Base-by-base conservation (phyloP, 2,329 filamentous ascomycete genomes). In the Claviceps quebecensis region DNA sequence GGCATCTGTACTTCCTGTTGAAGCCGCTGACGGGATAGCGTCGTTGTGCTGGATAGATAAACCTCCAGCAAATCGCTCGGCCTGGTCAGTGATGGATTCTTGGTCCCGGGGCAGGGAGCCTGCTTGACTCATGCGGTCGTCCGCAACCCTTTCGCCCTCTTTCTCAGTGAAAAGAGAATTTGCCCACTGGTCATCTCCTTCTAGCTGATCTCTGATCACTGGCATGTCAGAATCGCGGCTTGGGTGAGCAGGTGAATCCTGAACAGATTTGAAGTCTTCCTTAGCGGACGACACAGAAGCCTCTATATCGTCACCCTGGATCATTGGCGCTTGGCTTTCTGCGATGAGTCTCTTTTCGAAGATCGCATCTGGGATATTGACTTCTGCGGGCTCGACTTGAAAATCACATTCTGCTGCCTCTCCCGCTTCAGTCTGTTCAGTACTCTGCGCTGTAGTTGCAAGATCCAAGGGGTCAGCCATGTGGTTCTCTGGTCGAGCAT, bases 111-210 rank as follows among this genome's bases (percentile, higher is more conserved):
- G 43, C 36, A 51, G 23, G 34, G 41, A 23, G 7, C 54, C 54
- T 23, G 43, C 22, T 50, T 56, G 54, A 22, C 45, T 53, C 38
- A 48, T 44, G 3, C 39, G 47, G 29, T 49, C 52, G 41, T 60
- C 53, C 49, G 60, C 55, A 41, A 53, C 49, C 26, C 56, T 58
- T 26, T 57, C 58, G 23, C 55, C 56, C 37, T 57, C 60, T 43
- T 61, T 60, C 7, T 49, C 56, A 34, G 54, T 48, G 11, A 36
- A 26, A 9, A 51, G 51, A 22, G 17, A 34, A 11, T 11, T 23
- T 8, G 54, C 37, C 43, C 47, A 48, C 26, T 56, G 51, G 9
- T 56, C 56, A 41, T 56, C 53, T 40, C 56, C 52, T 41, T 49
- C 38, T 34, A 16, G 44, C 37, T 50, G 52, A 22, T 54, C 47